Evolutionary conservation across 805 yeast genomes (phyloP).

Genomic region (Starmerella bombicola): DNA sequence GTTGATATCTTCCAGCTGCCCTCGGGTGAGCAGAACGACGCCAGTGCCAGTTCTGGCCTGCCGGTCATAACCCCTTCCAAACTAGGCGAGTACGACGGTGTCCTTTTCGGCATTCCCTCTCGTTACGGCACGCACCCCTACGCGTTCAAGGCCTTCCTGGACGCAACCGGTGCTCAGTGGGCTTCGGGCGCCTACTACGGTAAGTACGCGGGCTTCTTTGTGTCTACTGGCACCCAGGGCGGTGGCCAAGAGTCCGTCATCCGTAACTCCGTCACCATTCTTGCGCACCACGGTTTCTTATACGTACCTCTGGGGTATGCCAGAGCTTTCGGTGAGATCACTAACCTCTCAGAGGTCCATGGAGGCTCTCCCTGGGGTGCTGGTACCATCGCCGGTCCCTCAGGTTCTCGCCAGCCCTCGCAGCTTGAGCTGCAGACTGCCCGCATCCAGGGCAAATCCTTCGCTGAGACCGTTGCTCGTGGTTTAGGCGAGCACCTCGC

Average conservation of each 20-base stretch:
- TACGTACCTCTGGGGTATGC: slow-evolving; percentile 73
- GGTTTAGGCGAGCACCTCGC: slow-evolving; percentile 10
- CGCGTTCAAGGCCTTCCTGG: slow-evolving; percentile 67
- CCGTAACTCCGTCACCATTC: slow-evolving; percentile 47
- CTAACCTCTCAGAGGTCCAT: slow-evolving; percentile 51
- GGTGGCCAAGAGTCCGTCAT: slow-evolving; percentile 74
- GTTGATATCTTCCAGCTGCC: slow-evolving; percentile 66
- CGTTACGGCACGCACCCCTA: slow-evolving; percentile 74
- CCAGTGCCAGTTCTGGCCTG: slow-evolving; percentile 26
- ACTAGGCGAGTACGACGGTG: slow-evolving; percentile 58
- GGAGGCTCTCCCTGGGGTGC: slow-evolving; percentile 87
- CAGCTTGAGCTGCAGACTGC: slow-evolving; percentile 55
- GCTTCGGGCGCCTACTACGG: slow-evolving; percentile 58
- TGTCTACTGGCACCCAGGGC: slow-evolving; percentile 61
- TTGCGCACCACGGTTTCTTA: slow-evolving; percentile 70
- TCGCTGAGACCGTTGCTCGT: slow-evolving; percentile 35
- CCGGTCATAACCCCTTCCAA: slow-evolving; percentile 54
- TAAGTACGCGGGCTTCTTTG: slow-evolving; percentile 62
- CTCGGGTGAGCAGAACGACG: slow-evolving; percentile 42
- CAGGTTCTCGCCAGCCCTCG: slow-evolving; percentile 60
- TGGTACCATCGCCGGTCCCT: slow-evolving; percentile 63
- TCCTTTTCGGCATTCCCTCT: slow-evolving; percentile 76
- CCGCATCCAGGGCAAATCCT: slow-evolving; percentile 54
- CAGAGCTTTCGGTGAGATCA: slow-evolving; percentile 40
- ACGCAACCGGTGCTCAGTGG: slow-evolving; percentile 70